Conservation (phyloP, 129 eudicot species). For the Deinandra increscens region DNA sequence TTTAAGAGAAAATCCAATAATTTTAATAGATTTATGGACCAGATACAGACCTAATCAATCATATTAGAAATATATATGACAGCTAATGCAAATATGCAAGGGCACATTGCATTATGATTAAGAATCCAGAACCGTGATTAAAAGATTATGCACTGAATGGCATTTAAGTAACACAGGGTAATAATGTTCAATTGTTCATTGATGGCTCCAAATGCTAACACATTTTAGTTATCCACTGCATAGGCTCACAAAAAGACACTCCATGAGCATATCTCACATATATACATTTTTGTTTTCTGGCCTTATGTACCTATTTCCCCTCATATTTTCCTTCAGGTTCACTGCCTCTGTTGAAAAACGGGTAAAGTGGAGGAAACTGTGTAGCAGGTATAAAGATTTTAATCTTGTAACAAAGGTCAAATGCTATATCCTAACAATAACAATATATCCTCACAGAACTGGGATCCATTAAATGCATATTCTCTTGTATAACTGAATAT, state of each 20-base stretch:
- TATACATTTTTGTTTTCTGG: no score
- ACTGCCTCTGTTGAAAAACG: no score
- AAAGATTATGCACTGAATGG: background rate
- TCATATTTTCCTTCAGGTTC: no score
- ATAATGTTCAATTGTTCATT: no score
- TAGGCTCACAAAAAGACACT: slow-evolving; percentile 2
- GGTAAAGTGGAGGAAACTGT: no score
- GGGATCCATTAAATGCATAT: background rate
- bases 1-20: background rate
- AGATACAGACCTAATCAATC: slow-evolving; percentile 5
- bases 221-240: background rate
- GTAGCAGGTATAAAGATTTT: no score
- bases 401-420: background rate
- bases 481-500: background rate
- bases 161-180: background rate
- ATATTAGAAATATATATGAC: background rate
- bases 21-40: background rate
- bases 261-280: background rate
- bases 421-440: background rate
- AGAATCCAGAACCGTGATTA: background rate
- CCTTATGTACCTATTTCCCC: slow-evolving; percentile 14
- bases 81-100: background rate
- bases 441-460: background rate
- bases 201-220: background rate
- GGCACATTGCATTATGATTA: background rate